Conservation (phyloP, 352 stramenopile species). For the Globisporangium spinosum region DNA sequence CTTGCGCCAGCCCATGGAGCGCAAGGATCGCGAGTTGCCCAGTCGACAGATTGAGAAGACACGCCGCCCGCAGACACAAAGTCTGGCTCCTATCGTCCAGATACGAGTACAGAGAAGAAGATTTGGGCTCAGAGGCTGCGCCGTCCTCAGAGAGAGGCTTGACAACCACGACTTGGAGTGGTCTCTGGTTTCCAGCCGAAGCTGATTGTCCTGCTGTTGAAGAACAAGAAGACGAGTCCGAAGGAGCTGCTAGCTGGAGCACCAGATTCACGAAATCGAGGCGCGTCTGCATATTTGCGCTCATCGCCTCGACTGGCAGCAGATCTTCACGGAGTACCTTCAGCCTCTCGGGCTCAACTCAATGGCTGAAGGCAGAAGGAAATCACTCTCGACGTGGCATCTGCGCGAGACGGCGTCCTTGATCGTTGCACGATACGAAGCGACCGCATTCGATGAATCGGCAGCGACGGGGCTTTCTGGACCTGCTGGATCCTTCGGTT, state of each 20-base stretch:
- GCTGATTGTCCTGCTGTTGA: neutral
- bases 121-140: neutral
- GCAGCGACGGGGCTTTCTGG: neutral
- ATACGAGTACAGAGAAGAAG: neutral
- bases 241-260: constrained; percentile 20
- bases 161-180: constrained; percentile 16
- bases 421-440: constrained; percentile 6
- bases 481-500: neutral
- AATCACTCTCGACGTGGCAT: neutral
- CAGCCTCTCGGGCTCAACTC: neutral
- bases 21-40: constrained; percentile 53
- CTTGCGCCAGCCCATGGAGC: constrained; percentile 48
- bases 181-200: neutral
- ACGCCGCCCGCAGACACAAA: constrained; percentile 31
- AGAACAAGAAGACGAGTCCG: too few species aligned
- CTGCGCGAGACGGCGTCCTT: constrained; percentile 12
- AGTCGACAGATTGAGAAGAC: constrained; percentile 36
- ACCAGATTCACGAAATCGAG: constrained; percentile 31
- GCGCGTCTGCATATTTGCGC: constrained; percentile 28
- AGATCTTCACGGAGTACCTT: neutral
- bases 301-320: constrained; percentile 18
- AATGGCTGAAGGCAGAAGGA: neutral
- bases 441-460: neutral
- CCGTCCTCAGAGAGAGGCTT: neutral
- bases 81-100: constrained; percentile 22